phyloP scores from a whole-genome alignment of 208 protist genomes.

The Herpetomonas samuelpessoai region DNA sequence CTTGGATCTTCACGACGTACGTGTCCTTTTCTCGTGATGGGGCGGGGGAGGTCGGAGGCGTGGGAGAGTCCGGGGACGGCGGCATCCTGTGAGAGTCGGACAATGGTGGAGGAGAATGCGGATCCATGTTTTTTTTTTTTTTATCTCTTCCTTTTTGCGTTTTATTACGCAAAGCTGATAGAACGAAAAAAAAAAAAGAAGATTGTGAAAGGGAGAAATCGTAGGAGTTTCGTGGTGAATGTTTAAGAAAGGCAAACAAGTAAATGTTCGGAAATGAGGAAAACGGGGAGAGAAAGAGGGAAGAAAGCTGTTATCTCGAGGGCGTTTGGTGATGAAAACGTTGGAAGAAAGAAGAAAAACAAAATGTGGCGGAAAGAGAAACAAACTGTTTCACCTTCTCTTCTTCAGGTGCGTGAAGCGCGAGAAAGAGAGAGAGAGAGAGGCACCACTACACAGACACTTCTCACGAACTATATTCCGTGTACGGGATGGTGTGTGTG shows the following conservation, averaged over 20 bases:
- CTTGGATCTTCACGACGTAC: too few species aligned
- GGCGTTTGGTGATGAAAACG: neutral
- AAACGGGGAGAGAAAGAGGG: conserved; percentile 4
- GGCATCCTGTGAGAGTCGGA: neutral
- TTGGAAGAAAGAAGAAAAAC: conserved; percentile 1
- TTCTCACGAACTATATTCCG: too few species aligned
- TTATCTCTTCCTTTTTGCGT: neutral
- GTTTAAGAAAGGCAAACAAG: too few species aligned
- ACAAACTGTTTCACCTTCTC: neutral
- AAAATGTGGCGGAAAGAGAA: conserved; percentile 11
- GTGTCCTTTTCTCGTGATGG: too few species aligned
- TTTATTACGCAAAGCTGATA: conserved; percentile 1
- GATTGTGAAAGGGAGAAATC: too few species aligned
- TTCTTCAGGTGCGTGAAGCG: too few species aligned
- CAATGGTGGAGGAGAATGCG: neutral
- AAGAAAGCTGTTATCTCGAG: neutral
- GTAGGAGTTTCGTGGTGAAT: too few species aligned
- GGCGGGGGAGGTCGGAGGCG: too few species aligned
- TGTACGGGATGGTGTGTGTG: too few species aligned
- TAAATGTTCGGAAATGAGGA: neutral
- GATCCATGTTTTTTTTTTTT: neutral
- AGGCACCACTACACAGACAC: too few species aligned
- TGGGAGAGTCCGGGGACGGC: neutral
- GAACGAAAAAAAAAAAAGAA: conserved; percentile 4
- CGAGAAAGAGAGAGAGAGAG: too few species aligned